phyloP scores from a whole-genome alignment of 2,329 filamentous ascomycete genomes.

The Xylariaceae sp. region DNA sequence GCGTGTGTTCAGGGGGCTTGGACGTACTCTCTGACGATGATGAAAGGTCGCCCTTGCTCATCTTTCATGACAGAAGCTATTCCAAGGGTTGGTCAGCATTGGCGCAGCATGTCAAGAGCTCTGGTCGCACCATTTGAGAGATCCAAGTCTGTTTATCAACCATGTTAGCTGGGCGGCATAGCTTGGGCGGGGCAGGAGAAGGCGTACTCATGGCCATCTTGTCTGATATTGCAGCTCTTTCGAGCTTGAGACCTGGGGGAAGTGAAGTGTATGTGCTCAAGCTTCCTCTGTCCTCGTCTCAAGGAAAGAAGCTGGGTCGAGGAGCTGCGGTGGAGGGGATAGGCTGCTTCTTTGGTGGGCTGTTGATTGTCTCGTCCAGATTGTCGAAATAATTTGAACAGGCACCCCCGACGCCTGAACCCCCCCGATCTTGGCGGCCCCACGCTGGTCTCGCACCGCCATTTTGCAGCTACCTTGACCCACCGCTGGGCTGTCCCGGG shows the following conservation, averaged over 20 bases:
- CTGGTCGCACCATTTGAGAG: constrained; percentile 70
- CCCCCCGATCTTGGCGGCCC: too few species aligned
- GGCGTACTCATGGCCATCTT: constrained; percentile 61
- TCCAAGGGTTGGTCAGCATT: constrained; percentile 18
- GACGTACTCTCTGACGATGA: constrained; percentile 92
- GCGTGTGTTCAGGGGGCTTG: background rate
- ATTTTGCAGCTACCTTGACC: too few species aligned
- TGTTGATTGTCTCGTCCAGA: too few species aligned
- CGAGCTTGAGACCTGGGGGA: constrained; percentile 22
- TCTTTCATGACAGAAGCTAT: constrained; percentile 82
- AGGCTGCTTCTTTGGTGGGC: too few species aligned
- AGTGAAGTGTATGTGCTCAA: too few species aligned
- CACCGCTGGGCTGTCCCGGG: too few species aligned
- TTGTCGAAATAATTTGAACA: too few species aligned
- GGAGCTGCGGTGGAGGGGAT: too few species aligned
- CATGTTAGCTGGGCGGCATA: constrained; percentile 20
- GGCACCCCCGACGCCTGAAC: too few species aligned
- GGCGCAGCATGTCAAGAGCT: constrained; percentile 1
- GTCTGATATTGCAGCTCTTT: constrained; percentile 27
- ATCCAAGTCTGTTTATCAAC: constrained; percentile 64
- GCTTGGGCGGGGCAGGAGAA: constrained; percentile 14
- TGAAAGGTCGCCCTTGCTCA: constrained; percentile 95
- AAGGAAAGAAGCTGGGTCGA: too few species aligned
- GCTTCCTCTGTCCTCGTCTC: too few species aligned
- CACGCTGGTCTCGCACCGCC: too few species aligned